phyloP scores from a whole-genome alignment of 1,284 basidiomycete species.

The Pseudozyma sp. region DNA sequence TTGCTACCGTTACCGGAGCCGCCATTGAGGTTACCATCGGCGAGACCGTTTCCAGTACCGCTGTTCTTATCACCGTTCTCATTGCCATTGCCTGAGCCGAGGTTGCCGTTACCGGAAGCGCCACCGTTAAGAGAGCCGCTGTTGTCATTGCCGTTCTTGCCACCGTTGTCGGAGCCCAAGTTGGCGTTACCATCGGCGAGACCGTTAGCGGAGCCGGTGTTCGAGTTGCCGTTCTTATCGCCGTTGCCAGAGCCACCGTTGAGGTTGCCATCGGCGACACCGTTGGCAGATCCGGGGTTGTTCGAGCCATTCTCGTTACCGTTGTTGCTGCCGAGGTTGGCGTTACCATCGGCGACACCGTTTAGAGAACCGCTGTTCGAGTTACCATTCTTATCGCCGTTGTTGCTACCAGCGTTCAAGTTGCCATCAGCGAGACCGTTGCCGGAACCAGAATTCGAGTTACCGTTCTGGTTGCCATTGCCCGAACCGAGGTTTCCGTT shows the following conservation, averaged over 20 bases:
- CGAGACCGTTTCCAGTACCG: conserved; percentile 8
- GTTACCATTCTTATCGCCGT: conserved; percentile 29
- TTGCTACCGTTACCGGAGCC: conserved; percentile 22
- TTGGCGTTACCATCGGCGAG: conserved; percentile 7
- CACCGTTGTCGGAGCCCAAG: conserved; percentile 11
- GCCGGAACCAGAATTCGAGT: conserved; percentile 16
- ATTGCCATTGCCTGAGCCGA: conserved; percentile 12
- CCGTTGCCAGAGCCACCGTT: conserved; percentile 24
- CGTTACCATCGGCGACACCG: conserved; percentile 10
- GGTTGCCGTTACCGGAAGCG: conserved; percentile 14
- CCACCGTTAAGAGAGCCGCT: conserved; percentile 6
- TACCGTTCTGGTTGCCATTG: conserved; percentile 31
- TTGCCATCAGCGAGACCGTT: conserved; percentile 34
- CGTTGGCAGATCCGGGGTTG: conserved; percentile 19
- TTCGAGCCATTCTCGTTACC: conserved; percentile 21
- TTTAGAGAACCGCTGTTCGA: conserved; percentile 15
- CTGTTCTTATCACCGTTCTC: conserved; percentile 11
- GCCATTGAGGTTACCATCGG: conserved; percentile 19
- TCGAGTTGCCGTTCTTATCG: conserved; percentile 21
- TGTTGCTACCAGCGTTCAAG: conserved; percentile 14
- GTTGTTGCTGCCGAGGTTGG: conserved; percentile 19
- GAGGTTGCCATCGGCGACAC: conserved; percentile 14
- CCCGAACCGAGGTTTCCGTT: conserved; percentile 21
- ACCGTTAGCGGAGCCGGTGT: conserved; percentile 14
- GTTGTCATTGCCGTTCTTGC: conserved; percentile 17